Base-by-base conservation (phyloP, 352 stramenopile species). In the Phytophthora quininea region DNA sequence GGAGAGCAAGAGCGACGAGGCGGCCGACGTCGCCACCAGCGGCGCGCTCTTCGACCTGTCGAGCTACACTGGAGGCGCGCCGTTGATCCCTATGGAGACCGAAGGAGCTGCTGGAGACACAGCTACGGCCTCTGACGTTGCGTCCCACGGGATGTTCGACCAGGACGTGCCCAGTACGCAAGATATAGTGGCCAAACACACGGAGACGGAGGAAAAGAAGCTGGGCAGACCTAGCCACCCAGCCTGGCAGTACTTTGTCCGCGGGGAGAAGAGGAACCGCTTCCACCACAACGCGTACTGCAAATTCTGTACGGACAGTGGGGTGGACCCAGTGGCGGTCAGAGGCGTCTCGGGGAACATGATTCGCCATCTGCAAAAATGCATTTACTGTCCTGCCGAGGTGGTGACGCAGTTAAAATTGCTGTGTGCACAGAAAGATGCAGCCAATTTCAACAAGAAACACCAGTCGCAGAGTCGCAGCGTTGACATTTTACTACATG, bases 221-320 rank as follows among this genome's bases (percentile, higher is more conserved):
- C 90, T 84, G 48, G 87, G 85, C 5, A 54, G 87, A 29, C 87
- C 87, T 9, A 87, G 68, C 53, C 85, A 95, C 60, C 87, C 87
- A 3, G 83, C 84, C 27, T 93, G 87, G 85, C 80, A 89, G 45
- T 86, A 91, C 57, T 93, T 95, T 69, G 62, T 79, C 11, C 85
- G 87, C 32, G 87, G 87, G 33, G 75, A 86, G 38, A 93, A 95
- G 69, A 82, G 85, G 33, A 95, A 95, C 62, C 79, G 82, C 40
- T 95, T 93, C 69, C 87, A 93, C 63, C 77, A 93, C 64, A 84
- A 92, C 47, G 87, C 87, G 11, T 93, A 84, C 70, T 95, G 85
- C 61, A 71, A 73, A 48, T 88, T 90, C 43, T 95, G 85, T 60
- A 62, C 75, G 7, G 82, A 83, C 11, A 79, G 92, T 43, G 83